Conservation (phyloP, 2,329 filamentous ascomycete genomes). For the Scopulariopsis brevicaulis region DNA sequence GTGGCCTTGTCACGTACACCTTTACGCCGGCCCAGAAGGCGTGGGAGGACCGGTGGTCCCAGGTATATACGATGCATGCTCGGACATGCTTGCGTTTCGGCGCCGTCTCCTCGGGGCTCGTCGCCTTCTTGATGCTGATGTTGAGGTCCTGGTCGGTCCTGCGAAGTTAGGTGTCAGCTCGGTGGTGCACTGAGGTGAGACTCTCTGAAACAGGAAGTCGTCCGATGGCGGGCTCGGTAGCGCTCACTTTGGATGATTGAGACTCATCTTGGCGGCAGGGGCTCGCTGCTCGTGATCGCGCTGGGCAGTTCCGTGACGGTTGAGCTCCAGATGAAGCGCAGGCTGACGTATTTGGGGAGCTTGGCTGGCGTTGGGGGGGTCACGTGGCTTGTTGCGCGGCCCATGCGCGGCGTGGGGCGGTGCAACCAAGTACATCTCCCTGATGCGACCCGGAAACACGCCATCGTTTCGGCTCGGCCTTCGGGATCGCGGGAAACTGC, state of each 20-base stretch:
- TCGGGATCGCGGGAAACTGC: too few relatives aligned
- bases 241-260: background rate
- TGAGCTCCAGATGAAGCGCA: background rate
- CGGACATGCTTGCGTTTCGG: constrained; percentile 88
- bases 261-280: background rate
- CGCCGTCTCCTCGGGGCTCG: constrained; percentile 55
- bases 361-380: background rate
- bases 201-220: background rate
- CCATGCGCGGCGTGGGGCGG: background rate
- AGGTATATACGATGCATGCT: constrained; percentile 95
- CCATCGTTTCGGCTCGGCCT: background rate
- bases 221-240: background rate
- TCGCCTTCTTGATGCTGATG: constrained; percentile 61
- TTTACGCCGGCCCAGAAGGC: constrained; percentile 99
- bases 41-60: constrained; percentile 93
- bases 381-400: constrained; percentile 2
- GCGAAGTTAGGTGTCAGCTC: background rate
- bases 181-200: background rate
- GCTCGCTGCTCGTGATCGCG: background rate
- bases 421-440: background rate
- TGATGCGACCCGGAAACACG: background rate
- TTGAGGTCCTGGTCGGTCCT: constrained; percentile 59
- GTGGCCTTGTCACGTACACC: constrained; percentile 53
- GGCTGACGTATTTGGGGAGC: background rate
- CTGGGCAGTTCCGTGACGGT: background rate